These are phyloP conservation scores for Candida parachauliodes DNA, from an alignment of 805 yeast species.

Conservation along the genomic window DNA sequence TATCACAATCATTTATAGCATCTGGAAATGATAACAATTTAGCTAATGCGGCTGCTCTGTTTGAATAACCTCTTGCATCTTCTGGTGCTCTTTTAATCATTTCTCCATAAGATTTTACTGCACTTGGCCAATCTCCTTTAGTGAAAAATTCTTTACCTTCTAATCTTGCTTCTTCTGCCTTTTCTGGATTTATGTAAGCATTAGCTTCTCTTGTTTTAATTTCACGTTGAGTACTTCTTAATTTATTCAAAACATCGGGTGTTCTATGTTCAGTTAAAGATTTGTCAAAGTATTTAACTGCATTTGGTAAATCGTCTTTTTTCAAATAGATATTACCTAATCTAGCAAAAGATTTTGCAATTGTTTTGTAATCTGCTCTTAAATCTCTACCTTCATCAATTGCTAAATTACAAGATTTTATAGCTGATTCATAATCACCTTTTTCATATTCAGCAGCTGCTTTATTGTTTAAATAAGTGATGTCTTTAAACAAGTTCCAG, in stretches of 20 bases:
- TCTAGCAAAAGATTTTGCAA: conserved; percentile 92
- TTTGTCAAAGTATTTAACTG: conserved; percentile 78
- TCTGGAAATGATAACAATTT: conserved; percentile 97
- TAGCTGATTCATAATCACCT: conserved; percentile 84
- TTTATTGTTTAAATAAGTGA: conserved; percentile 90
- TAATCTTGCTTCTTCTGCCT: conserved; percentile 93
- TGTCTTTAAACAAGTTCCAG: conserved; percentile 75
- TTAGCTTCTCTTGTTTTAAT: conserved; percentile 74
- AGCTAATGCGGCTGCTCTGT: conserved; percentile 95
- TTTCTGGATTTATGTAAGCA: conserved; percentile 80
- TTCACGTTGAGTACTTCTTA: conserved; percentile 83
- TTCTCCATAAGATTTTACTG: conserved; percentile 91
- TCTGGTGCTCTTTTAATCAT: conserved; percentile 96
- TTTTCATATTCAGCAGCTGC: conserved; percentile 98
- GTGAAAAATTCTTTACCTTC: conserved; percentile 87
- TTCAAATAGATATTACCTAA: conserved; percentile 81
- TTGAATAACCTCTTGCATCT: conserved; percentile 94
- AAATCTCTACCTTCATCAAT: conserved; percentile 84
- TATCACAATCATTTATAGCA: conserved; percentile 87
- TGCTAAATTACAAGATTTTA: conserved; percentile 75
- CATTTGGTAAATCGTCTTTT: conserved; percentile 64
- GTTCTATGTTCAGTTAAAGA: conserved; percentile 96
- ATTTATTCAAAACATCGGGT: conserved; percentile 84
- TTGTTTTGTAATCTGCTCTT: conserved; percentile 86
- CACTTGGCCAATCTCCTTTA: conserved; percentile 94